Conservation (phyloP, 2,329 filamentous ascomycete genomes). For the Fusarium sublunatum region DNA sequence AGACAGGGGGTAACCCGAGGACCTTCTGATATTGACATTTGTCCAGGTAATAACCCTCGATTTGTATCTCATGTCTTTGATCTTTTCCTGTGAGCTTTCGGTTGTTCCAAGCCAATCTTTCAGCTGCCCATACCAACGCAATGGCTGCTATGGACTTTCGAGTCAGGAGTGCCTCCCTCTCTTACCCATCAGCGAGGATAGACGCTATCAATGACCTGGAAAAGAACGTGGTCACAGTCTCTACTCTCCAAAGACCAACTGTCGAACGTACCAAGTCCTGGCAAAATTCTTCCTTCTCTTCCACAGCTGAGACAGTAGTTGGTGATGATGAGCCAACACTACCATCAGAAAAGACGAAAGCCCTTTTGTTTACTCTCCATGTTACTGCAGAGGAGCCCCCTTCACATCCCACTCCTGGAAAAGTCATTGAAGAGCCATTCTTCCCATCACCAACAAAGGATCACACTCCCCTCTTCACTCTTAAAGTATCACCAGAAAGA, state of each 20-base stretch:
- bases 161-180: neutral
- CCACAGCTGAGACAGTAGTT: conserved; percentile 18
- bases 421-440: neutral
- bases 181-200: neutral
- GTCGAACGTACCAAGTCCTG: neutral
- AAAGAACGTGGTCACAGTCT: neutral
- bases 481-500: neutral
- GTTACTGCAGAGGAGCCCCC: neutral
- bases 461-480: neutral
- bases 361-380: conserved; percentile 2
- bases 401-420: neutral
- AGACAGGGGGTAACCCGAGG: neutral
- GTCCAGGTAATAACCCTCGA: neutral
- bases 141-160: conserved; percentile 1
- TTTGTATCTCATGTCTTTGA: neutral
- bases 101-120: neutral
- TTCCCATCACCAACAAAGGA: neutral
- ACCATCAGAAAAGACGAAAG: neutral
- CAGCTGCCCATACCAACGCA: too few species aligned
- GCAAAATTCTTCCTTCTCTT: conserved; percentile 19
- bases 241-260: neutral
- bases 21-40: neutral
- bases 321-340: neutral
- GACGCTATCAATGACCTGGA: neutral
- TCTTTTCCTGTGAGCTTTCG: neutral